phyloP scores from a whole-genome alignment of 768 basidiomycete species.

The Xanthoconium purpureum region DNA sequence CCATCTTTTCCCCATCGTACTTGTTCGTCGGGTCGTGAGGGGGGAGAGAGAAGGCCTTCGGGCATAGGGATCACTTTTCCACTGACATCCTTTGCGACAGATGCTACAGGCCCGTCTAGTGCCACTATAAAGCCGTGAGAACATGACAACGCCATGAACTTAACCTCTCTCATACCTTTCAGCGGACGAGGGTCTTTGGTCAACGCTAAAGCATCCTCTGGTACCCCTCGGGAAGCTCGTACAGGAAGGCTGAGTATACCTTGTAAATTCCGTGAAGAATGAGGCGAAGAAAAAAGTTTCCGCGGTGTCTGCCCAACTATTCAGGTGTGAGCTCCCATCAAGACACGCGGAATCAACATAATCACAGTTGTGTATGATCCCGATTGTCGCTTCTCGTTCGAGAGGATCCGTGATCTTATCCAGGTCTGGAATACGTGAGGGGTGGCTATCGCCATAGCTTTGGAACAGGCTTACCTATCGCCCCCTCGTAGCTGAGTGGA shows the following conservation, averaged over 20 bases:
- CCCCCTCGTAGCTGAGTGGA: conserved; percentile 89
- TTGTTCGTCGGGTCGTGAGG: conserved; percentile 61
- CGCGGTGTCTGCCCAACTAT: conserved; percentile 89
- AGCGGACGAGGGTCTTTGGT: conserved; percentile 53
- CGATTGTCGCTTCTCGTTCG: conserved; percentile 88
- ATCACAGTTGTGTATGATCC: conserved; percentile 91
- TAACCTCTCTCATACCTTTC: conserved; percentile 43
- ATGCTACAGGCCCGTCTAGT: conserved; percentile 40
- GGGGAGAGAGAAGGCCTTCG: conserved; percentile 54
- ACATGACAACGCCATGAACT: neutral
- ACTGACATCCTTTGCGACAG: conserved; percentile 47
- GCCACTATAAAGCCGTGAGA: conserved; percentile 32
- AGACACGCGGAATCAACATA: conserved; percentile 14
- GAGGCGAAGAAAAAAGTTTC: conserved; percentile 74
- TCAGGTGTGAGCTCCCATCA: neutral
- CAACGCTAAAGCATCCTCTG: conserved; percentile 77
- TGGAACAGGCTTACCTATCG: conserved; percentile 53
- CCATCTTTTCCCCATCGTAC: conserved; percentile 63
- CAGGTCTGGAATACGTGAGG: conserved; percentile 52
- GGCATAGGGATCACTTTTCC: conserved; percentile 57
- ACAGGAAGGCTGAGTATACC: conserved; percentile 72
- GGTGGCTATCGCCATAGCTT: neutral
- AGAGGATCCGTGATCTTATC: conserved; percentile 83
- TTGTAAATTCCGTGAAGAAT: conserved; percentile 71
- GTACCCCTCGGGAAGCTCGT: conserved; percentile 70